phyloP scores from a whole-genome alignment of 163 green algal genomes.

The Prototheca cutis region DNA sequence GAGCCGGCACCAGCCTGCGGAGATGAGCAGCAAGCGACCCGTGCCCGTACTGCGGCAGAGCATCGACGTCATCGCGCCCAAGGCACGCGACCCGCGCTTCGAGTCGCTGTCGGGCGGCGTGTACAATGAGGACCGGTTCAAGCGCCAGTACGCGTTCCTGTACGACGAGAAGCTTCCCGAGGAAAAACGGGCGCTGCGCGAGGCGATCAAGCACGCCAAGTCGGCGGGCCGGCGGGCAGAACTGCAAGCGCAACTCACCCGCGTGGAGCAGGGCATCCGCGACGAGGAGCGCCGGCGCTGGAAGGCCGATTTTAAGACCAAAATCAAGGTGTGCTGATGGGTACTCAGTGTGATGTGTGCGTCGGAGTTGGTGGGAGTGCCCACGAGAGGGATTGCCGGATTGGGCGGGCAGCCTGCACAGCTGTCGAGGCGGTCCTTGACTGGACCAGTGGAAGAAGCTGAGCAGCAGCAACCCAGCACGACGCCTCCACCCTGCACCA shows the following conservation, averaged over 20 bases:
- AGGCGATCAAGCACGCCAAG: conserved; percentile 39
- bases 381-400: too few species aligned
- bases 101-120: conserved; percentile 36
- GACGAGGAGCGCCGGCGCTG: conserved; percentile 29
- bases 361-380: too few species aligned
- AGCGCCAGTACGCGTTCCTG: conserved; percentile 70
- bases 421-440: too few species aligned
- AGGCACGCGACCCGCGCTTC: conserved; percentile 62
- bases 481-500: too few species aligned
- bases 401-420: too few species aligned
- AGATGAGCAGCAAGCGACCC: conserved; percentile 58
- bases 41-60: conserved; percentile 58
- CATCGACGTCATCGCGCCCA: conserved; percentile 35
- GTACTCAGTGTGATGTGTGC: neutral
- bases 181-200: conserved; percentile 47
- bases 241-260: conserved; percentile 38
- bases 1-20: conserved; percentile 59
- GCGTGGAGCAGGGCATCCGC: conserved; percentile 43
- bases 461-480: too few species aligned
- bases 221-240: conserved; percentile 14
- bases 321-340: conserved; percentile 23
- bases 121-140: conserved; percentile 40
- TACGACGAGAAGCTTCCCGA: conserved; percentile 72
- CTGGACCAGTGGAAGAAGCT: too few species aligned
- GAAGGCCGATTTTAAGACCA: conserved; percentile 28